A percentile compares a stretch with the other conserved stretches of the same genome.
Evolutionary conservation across 1,139 yeast species (phyloP).

Genomic region (Yamadazyma triangularis): DNA sequence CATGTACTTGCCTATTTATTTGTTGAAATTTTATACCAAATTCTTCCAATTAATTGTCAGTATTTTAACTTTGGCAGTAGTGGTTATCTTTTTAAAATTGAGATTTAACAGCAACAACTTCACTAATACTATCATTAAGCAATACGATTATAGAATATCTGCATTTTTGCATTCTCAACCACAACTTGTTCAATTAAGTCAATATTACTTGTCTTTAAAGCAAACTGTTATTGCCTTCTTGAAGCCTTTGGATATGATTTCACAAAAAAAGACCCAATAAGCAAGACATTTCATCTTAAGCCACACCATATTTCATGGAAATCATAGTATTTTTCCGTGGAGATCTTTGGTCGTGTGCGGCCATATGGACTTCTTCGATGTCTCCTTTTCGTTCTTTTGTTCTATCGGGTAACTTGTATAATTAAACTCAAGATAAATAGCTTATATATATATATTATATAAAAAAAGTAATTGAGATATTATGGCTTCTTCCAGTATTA

Average conservation of each 20-base stretch:
- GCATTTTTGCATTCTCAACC: conserved; percentile 22
- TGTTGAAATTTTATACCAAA: conserved; percentile 10
- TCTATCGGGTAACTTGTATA: too few relatives aligned
- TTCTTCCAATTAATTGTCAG: conserved; percentile 17
- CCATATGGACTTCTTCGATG: too few relatives aligned
- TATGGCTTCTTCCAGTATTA: conserved; percentile 50
- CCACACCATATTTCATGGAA: too few relatives aligned
- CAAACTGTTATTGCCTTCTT: conserved; percentile 2
- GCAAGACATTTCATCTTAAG: too few relatives aligned
- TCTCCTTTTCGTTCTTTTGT: too few relatives aligned
- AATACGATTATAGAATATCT: conserved; percentile 32
- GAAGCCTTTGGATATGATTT: conserved; percentile 6
- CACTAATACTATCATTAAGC: conserved; percentile 35
- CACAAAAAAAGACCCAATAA: conserved; percentile 4
- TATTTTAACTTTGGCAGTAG: conserved; percentile 14
- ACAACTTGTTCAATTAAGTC: conserved; percentile 16
- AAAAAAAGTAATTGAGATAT: too few relatives aligned
- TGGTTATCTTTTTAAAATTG: conserved; percentile 41
- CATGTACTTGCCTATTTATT: conserved; percentile 13
- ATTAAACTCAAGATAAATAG: too few relatives aligned
- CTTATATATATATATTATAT: too few relatives aligned
- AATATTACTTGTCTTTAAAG: conserved; percentile 6
- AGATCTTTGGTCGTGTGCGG: too few relatives aligned
- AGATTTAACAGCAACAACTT: conserved; percentile 40
- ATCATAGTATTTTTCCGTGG: too few relatives aligned